Conservation (phyloP, 495 filamentous ascomycete species). For the Penicillium chermesinum region DNA sequence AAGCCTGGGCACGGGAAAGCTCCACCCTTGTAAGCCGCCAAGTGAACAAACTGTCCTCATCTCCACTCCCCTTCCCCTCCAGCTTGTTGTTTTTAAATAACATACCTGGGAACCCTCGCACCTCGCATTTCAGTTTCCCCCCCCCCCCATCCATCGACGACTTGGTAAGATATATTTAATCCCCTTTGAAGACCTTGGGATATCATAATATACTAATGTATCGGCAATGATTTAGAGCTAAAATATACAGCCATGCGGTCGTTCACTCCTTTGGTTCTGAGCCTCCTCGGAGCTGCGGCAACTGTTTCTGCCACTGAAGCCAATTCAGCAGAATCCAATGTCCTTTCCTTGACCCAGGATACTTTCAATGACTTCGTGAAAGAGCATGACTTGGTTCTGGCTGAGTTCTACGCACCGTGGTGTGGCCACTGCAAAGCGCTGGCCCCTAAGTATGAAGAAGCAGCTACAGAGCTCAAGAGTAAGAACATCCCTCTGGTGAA, state of each 20-base stretch:
- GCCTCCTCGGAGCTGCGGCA: slow-evolving; percentile 54
- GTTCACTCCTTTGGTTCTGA: slow-evolving; percentile 51
- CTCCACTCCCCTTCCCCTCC: slow-evolving; percentile 14
- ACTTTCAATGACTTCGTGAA: slow-evolving; percentile 82
- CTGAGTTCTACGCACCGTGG: slow-evolving; percentile 99
- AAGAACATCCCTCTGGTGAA: slow-evolving; percentile 92
- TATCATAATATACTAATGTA: too few species aligned
- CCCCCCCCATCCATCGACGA: not conserved
- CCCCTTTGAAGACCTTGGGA: too few species aligned
- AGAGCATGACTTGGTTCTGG: slow-evolving; percentile 79
- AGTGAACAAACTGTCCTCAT: slow-evolving; percentile 51
- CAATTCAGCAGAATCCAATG: slow-evolving; percentile 54
- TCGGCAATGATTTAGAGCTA: slow-evolving; percentile 4
- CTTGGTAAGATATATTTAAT: not conserved
- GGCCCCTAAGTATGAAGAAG: slow-evolving; percentile 86
- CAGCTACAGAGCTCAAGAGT: slow-evolving; percentile 87
- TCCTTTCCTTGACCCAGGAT: slow-evolving; percentile 76
- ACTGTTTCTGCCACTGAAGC: slow-evolving; percentile 56
- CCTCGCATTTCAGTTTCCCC: too few species aligned
- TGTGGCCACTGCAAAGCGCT: slow-evolving; percentile 98
- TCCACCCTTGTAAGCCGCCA: slow-evolving; percentile 20
- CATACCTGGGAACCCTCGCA: not conserved
- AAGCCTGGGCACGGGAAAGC: slow-evolving; percentile 2
- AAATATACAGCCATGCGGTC: slow-evolving; percentile 49
- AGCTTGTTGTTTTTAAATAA: slow-evolving; percentile 1